These are phyloP conservation scores for Paraphoma chrysanthemicola DNA, from an alignment of 2,329 filamentous ascomycete genomes.

Conservation along the genomic window DNA sequence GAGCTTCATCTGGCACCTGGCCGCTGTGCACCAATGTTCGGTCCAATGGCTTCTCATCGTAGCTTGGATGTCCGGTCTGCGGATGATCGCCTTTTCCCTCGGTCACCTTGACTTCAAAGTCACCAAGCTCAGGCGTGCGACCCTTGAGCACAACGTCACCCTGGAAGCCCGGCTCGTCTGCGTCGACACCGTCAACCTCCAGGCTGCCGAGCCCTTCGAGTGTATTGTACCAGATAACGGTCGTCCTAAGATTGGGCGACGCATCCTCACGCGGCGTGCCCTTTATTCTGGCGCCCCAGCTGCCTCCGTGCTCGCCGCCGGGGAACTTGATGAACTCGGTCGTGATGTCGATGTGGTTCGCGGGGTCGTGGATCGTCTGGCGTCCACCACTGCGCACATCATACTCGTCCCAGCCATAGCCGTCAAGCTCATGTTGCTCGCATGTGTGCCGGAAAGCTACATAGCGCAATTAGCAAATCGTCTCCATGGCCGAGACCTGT, in stretches of 20 bases:
- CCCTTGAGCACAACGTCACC: slow-evolving; percentile 75
- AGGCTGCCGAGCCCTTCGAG: slow-evolving; percentile 78
- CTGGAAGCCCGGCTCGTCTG: slow-evolving; percentile 56
- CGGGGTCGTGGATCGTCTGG: slow-evolving; percentile 88
- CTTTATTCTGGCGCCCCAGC: slow-evolving; percentile 89
- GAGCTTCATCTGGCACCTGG: slow-evolving; percentile 67
- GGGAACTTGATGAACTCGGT: slow-evolving; percentile 94
- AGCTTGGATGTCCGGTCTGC: slow-evolving; percentile 66
- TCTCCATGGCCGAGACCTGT: background rate
- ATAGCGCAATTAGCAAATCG: slow-evolving; percentile 14
- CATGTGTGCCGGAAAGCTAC: slow-evolving; percentile 90
- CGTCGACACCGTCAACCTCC: slow-evolving; percentile 62
- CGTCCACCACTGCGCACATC: slow-evolving; percentile 86
- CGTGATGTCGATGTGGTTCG: slow-evolving; percentile 87
- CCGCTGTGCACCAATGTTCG: slow-evolving; percentile 77
- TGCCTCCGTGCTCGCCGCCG: slow-evolving; percentile 83
- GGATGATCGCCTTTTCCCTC: slow-evolving; percentile 70
- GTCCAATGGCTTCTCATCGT: slow-evolving; percentile 73
- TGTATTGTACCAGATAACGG: slow-evolving; percentile 81
- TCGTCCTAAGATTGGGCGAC: slow-evolving; percentile 71
- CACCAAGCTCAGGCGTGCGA: slow-evolving; percentile 73
- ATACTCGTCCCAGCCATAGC: slow-evolving; percentile 98
- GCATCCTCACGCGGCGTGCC: slow-evolving; percentile 76
- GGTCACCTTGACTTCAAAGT: slow-evolving; percentile 81
- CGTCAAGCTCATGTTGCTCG: slow-evolving; percentile 93